Percentiles rank a stretch among this genome's conserved stretches.
phyloP scores from a whole-genome alignment of 2,329 filamentous ascomycete species.

The Venturia asperata region DNA sequence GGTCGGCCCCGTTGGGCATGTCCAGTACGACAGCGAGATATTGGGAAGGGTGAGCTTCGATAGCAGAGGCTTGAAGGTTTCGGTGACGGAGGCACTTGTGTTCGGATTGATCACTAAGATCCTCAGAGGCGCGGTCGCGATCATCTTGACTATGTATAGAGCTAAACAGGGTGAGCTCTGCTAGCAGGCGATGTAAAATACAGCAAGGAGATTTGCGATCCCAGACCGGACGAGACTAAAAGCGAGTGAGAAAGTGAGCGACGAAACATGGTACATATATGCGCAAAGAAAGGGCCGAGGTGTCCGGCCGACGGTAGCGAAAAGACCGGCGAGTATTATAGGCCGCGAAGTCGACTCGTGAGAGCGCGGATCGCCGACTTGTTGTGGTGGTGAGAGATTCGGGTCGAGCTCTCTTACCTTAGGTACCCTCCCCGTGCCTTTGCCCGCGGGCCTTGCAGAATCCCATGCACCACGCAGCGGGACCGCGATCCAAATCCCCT shows the following conservation, averaged over 20 bases:
- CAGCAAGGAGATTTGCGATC: neutral
- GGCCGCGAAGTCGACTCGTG: neutral
- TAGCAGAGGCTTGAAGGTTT: conserved; percentile 15
- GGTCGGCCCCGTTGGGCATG: conserved; percentile 38
- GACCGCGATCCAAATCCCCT: neutral
- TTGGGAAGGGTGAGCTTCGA: conserved; percentile 11
- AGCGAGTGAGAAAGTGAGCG: no score
- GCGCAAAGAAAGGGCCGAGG: no score
- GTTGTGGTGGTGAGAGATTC: neutral
- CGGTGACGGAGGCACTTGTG: conserved; percentile 64
- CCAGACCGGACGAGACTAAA: neutral
- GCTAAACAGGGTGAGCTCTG: neutral
- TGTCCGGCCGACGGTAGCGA: no score
- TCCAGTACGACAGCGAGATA: conserved; percentile 11
- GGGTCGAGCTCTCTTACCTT: neutral
- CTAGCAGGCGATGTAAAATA: neutral
- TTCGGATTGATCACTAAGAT: conserved; percentile 76
- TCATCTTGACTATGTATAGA: neutral
- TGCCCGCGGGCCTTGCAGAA: neutral
- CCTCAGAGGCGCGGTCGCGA: conserved; percentile 7
- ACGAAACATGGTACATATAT: no score
- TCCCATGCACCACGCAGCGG: neutral
- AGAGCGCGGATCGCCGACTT: neutral
- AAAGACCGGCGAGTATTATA: neutral
- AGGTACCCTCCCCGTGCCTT: neutral